Evolutionary conservation across 768 basidiomycete species (phyloP).

Genomic region (Paxillus rubicundulus): DNA sequence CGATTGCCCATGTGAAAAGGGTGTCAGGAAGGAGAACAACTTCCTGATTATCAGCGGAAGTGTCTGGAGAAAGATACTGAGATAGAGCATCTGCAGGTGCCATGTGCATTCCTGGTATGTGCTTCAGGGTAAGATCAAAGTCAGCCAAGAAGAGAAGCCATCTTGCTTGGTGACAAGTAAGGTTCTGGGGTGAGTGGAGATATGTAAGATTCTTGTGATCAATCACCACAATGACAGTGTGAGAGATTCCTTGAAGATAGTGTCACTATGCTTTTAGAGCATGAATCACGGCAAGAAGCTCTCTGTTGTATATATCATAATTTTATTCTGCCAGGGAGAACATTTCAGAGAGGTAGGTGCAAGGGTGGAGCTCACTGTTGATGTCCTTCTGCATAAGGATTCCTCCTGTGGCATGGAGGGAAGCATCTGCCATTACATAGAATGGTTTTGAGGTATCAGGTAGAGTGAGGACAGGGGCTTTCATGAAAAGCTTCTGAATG

Average conservation of each 20-base stretch:
- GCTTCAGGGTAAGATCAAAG: not conserved
- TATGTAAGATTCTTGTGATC: slow-evolving; percentile 26
- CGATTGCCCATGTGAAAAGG: too few relatives aligned
- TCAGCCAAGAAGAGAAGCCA: too few relatives aligned
- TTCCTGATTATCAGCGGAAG: too few relatives aligned
- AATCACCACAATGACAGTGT: slow-evolving; percentile 30
- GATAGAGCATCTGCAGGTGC: too few relatives aligned
- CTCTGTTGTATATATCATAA: slow-evolving; percentile 45
- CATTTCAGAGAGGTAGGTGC: not conserved
- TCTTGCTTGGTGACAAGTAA: too few relatives aligned
- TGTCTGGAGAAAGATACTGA: too few relatives aligned
- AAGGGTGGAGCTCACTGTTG: not conserved
- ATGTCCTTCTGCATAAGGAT: not conserved
- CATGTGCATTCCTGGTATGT: not conserved
- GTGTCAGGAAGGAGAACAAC: slow-evolving; percentile 19
- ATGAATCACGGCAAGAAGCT: not conserved
- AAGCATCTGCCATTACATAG: slow-evolving; percentile 1
- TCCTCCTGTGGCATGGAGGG: not conserved
- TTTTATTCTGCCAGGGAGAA: slow-evolving; percentile 36
- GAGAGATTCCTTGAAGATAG: slow-evolving; percentile 32
- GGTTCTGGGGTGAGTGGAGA: not conserved
- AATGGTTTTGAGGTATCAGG: slow-evolving; percentile 8
- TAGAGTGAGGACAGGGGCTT: not conserved
- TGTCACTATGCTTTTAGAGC: slow-evolving; percentile 17
- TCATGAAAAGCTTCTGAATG: not conserved